phyloP scores from a whole-genome alignment of 129 eudicot species.

The Daucus carota region DNA sequence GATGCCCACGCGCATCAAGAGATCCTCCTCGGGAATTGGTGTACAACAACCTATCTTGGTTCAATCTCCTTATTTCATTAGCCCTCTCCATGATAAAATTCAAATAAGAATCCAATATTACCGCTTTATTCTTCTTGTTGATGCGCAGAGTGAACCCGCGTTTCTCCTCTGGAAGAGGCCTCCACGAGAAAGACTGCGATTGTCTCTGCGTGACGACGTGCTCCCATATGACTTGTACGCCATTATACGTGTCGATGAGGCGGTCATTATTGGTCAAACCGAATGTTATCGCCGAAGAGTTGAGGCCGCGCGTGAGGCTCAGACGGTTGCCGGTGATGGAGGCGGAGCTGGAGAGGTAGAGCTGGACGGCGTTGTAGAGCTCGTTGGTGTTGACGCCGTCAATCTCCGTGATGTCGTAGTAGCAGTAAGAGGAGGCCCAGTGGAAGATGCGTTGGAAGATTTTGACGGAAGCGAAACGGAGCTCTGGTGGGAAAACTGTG shows the following conservation, averaged over 20 bases:
- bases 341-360: constrained; percentile 66
- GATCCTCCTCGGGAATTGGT: constrained; percentile 90
- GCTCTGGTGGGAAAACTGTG: constrained; percentile 76
- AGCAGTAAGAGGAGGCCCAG: constrained; percentile 77
- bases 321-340: constrained; percentile 51
- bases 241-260: constrained; percentile 39
- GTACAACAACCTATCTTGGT: constrained; percentile 68
- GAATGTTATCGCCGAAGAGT: constrained; percentile 67
- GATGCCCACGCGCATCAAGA: constrained; percentile 72
- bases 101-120: constrained; percentile 48
- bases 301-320: constrained; percentile 68
- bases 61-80: constrained; percentile 49
- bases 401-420: constrained; percentile 93
- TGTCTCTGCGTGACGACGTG: constrained; percentile 75
- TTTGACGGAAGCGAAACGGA: constrained; percentile 59
- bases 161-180: constrained; percentile 91
- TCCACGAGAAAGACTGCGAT: constrained; percentile 76
- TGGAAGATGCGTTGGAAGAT: constrained; percentile 52
- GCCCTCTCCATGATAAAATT: constrained; percentile 65
- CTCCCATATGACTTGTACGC: constrained; percentile 69
- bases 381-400: constrained; percentile 99
- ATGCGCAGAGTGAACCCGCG: constrained; percentile 70
- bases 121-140: constrained; percentile 38
- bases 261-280: constrained; percentile 85
- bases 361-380: constrained; percentile 92